phyloP scores from a whole-genome alignment of 192 early-diverging fungal species.

The Linnemannia schmuckeri region DNA sequence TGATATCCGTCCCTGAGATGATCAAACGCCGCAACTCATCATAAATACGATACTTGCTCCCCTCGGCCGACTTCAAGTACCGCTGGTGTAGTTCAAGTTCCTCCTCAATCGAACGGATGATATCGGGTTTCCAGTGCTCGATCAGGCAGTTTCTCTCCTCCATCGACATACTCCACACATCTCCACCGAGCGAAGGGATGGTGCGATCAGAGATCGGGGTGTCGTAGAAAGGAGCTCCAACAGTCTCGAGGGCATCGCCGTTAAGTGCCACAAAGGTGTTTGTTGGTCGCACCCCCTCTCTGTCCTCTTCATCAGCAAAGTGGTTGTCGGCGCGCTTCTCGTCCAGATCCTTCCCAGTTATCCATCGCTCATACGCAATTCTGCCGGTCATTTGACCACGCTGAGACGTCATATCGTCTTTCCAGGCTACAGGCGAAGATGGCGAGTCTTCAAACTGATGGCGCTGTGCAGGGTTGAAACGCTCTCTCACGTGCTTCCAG shows the following conservation, averaged over 20 bases:
- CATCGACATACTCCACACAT: not conserved
- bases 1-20: slow-evolving; percentile 12
- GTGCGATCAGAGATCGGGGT: not conserved
- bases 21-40: not conserved
- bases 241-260: not conserved
- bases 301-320: not conserved
- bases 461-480: not conserved
- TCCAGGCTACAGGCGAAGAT: not conserved
- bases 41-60: not conserved
- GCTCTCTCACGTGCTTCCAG: not conserved
- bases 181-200: not conserved
- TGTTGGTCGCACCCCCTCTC: not conserved
- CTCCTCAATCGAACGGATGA: not conserved
- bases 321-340: not conserved
- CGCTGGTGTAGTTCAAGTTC: not conserved
- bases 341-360: not conserved
- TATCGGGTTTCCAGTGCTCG: not conserved
- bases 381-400: not conserved
- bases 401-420: not conserved
- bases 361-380: not conserved
- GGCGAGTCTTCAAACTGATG: not conserved
- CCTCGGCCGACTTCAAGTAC: not conserved
- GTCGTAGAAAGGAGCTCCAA: not conserved
- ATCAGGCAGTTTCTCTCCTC: not conserved
- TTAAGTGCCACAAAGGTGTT: not conserved